Percentiles rank a stretch among this genome's conserved stretches.
These are phyloP conservation scores for Sugiyamaella boreocaroliniensis DNA, from an alignment of 805 yeast species.

Conservation along the genomic window DNA sequence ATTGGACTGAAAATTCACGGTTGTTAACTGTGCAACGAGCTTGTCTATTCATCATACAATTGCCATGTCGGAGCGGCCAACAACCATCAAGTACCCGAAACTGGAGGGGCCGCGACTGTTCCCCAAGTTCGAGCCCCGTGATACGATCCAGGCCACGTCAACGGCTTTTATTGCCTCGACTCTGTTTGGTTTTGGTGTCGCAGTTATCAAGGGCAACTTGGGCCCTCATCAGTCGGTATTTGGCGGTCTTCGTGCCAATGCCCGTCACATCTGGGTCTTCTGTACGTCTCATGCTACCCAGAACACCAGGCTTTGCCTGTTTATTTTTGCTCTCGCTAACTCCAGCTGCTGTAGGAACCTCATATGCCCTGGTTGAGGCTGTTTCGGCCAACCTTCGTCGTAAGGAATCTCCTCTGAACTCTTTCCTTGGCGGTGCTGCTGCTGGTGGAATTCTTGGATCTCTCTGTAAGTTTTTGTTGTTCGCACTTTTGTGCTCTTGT, in stretches of 20 bases:
- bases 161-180: conserved; percentile 40
- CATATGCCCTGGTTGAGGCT: conserved; percentile 37
- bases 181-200: conserved; percentile 45
- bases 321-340: conserved; percentile 2
- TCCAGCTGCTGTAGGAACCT: conserved; percentile 46
- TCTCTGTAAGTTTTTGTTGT: conserved; percentile 16
- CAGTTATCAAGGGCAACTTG: conserved; percentile 34
- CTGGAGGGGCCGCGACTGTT: conserved; percentile 9
- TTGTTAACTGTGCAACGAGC: neutral
- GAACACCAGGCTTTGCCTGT: neutral
- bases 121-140: conserved; percentile 48
- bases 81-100: conserved; percentile 9
- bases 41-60: conserved; percentile 2
- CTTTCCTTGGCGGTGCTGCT: conserved; percentile 42
- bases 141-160: conserved; percentile 45
- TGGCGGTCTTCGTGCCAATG: conserved; percentile 25
- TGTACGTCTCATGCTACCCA: conserved; percentile 6
- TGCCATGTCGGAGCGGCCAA: conserved; percentile 6
- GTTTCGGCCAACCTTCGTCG: conserved; percentile 54
- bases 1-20: conserved; percentile 3
- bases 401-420: conserved; percentile 56
- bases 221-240: conserved; percentile 26
- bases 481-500: conserved; percentile 15
- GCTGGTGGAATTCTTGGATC: conserved; percentile 42
- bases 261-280: conserved; percentile 21